Conservation (phyloP, 345 rosid genomes). For the Crucihimalaya himalaica region DNA sequence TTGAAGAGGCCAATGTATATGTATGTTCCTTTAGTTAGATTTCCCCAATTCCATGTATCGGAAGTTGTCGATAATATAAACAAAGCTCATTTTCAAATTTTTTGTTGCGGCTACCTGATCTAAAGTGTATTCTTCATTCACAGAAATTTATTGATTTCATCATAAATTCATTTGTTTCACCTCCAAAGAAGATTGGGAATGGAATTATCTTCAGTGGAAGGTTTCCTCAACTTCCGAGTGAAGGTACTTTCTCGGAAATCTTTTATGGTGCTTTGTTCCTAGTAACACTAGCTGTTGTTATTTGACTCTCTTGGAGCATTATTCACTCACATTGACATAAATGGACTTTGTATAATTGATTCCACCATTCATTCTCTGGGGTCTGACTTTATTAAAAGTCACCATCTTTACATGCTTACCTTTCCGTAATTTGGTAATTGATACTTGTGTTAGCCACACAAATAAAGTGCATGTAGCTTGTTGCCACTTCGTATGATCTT, state of each 20-base stretch:
- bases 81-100: conserved; percentile 9
- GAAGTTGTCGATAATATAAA: not conserved
- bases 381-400: not conserved
- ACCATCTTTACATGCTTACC: conserved; percentile 4
- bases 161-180: conserved; percentile 58
- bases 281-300: not conserved
- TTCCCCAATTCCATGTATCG: not conserved
- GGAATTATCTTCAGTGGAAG: conserved; percentile 34
- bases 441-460: conserved; percentile 13
- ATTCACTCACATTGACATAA: not conserved
- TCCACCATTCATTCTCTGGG: not conserved
- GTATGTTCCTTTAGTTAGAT: conserved; percentile 13
- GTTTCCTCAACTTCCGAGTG: conserved; percentile 40
- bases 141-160: conserved; percentile 86
- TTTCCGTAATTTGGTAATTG: conserved; percentile 19
- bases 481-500: not conserved
- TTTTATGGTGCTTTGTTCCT: not conserved
- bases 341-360: conserved; percentile 4
- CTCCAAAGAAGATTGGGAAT: conserved; percentile 43
- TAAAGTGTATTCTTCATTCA: not conserved
- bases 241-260: conserved; percentile 42
- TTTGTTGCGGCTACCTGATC: conserved; percentile 10
- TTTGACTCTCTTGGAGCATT: conserved; percentile 4
- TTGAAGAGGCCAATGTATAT: conserved; percentile 86
- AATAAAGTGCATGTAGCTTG: not conserved